Base-by-base conservation (phyloP, 768 basidiomycete species). In the Cystobasidium onofrii region DNA sequence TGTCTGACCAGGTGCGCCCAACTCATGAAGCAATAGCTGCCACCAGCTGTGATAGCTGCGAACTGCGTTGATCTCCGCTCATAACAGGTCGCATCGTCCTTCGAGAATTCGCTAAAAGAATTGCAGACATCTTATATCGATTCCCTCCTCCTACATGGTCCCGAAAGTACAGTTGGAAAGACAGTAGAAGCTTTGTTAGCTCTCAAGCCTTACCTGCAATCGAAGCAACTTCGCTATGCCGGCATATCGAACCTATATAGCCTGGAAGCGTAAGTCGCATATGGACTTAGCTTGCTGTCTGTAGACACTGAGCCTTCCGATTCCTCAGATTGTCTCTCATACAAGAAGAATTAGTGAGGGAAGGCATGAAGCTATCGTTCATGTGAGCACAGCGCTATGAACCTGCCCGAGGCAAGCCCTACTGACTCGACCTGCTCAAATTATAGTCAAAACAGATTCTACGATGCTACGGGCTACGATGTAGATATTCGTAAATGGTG, bases 391-490 rank as follows among this genome's bases (percentile, higher is more conserved):
- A 25, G 29, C 17, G 31, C 1, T 50, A 7, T 12, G 46, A 20
- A 9, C 46, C 18, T 50, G 46, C 46, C 46, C 46, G 46, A 50
- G 20, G 46, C 10, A 50, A n/a, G 20, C 20, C 39, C 39, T 20
- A 50, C n/a, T 50, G 46, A 50, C 46, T 50, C 46, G 46, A 50
- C 46, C 46, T n/a, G 4, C 18, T 2, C 13, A 31, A 20, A 3
- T 23, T 25, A 1, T 57, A 75, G 75, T 31, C 75, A 91, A 80
- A 90, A 91, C 80, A 83, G 91, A 62, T 94, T 91, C 90, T 89
- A 87, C 77, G 87, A 90, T 79, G 87, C 86, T 4, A 92, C 91
- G 74, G 83, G 81, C 3, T 92, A 89, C 88, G 90, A 91, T 78
- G 82, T 81, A 65, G 83, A 84, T 0, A 87, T 91, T 2, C 84